Conservation (phyloP, 495 filamentous ascomycete species). For the Xylona heveae region DNA sequence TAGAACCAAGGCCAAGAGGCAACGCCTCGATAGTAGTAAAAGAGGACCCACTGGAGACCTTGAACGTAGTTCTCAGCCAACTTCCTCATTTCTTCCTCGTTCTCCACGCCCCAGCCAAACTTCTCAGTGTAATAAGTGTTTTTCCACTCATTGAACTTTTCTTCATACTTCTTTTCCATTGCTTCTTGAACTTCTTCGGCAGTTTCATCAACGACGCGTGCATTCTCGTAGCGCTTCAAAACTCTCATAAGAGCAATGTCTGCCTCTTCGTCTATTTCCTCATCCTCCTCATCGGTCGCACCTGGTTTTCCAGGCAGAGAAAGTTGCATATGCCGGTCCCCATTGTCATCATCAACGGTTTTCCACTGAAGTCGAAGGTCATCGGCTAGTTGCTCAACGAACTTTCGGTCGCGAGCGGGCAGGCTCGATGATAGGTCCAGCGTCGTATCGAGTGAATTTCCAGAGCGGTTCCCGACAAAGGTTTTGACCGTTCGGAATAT, state of each 20-base stretch:
- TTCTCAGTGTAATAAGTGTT: constrained; percentile 79
- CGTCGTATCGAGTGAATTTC: constrained; percentile 12
- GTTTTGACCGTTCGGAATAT: constrained; percentile 65
- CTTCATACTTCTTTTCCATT: constrained; percentile 62
- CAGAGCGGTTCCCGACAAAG: constrained; percentile 43
- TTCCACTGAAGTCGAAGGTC: constrained; percentile 65
- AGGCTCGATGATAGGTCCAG: constrained; percentile 56
- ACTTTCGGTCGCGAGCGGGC: constrained; percentile 73
- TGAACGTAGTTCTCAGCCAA: constrained; percentile 93
- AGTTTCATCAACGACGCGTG: constrained; percentile 61
- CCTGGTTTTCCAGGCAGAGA: constrained; percentile 35
- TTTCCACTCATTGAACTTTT: constrained; percentile 81
- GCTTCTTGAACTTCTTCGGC: constrained; percentile 54
- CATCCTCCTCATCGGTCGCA: constrained; percentile 24
- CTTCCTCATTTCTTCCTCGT: constrained; percentile 59
- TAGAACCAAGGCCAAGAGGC: constrained; percentile 99
- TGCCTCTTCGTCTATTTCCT: constrained; percentile 72
- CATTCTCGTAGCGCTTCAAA: constrained; percentile 73
- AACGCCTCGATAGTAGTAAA: constrained; percentile 93
- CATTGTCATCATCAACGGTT: constrained; percentile 56
- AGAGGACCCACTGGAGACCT: constrained; percentile 94
- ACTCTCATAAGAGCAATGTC: constrained; percentile 65
- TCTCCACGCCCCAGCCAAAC: constrained; percentile 72
- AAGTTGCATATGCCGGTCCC: constrained; percentile 58
- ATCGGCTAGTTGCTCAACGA: constrained; percentile 72